phyloP scores from a whole-genome alignment of 1,284 basidiomycete species.

The Ustilago curta region DNA sequence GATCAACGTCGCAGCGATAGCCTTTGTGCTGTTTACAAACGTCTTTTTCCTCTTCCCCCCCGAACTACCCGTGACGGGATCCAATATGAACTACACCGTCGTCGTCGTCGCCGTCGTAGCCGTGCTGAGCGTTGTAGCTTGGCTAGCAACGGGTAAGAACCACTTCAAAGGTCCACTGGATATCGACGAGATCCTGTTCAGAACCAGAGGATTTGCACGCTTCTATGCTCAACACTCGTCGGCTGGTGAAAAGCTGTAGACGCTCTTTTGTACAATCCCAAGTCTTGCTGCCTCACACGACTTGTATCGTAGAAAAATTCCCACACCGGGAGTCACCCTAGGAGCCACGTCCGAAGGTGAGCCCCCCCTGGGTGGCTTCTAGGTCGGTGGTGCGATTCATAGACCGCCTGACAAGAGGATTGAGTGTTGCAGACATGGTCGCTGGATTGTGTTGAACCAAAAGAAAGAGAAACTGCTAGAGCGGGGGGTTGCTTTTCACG shows the following conservation, averaged over 20 bases:
- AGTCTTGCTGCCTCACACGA: neutral
- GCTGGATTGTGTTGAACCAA: too few species aligned
- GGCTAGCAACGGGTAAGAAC: constrained; percentile 46
- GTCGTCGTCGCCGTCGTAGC: constrained; percentile 62
- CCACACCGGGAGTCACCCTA: too few species aligned
- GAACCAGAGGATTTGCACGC: constrained; percentile 28
- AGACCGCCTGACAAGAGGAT: too few species aligned
- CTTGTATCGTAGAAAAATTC: neutral
- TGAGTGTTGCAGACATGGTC: too few species aligned
- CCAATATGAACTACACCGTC: constrained; percentile 71
- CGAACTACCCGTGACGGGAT: constrained; percentile 68
- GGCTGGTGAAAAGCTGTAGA: neutral
- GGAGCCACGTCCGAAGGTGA: too few species aligned
- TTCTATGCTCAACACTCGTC: constrained; percentile 18
- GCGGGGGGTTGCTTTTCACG: too few species aligned
- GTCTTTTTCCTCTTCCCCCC: constrained; percentile 73
- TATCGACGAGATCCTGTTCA: constrained; percentile 45
- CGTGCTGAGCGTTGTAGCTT: constrained; percentile 37
- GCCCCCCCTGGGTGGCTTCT: too few species aligned
- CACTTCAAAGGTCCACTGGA: constrained; percentile 54
- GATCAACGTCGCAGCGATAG: constrained; percentile 70
- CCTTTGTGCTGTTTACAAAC: constrained; percentile 70
- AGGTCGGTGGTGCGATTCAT: too few species aligned
- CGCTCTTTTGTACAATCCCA: neutral
- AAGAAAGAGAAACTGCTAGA: too few species aligned